A percentile compares a stretch with the other conserved stretches of the same genome.
phyloP scores from a whole-genome alignment of 2,329 filamentous ascomycete species.

The Fusarium papillatum region DNA sequence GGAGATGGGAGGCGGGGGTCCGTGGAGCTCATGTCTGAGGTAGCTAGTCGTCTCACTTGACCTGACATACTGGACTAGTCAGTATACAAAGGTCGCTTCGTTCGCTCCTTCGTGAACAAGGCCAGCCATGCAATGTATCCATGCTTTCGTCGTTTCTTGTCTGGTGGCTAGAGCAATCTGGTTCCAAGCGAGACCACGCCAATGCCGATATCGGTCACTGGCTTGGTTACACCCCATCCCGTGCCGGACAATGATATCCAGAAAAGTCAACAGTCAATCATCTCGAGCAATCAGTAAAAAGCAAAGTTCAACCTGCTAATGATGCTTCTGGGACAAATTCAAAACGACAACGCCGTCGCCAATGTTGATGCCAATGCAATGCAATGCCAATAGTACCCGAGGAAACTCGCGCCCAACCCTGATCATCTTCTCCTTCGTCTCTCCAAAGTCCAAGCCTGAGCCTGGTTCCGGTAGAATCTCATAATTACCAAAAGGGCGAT shows the following conservation, averaged over 20 bases:
- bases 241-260: conserved; percentile 1
- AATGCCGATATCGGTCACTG: neutral
- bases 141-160: neutral
- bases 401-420: conserved; percentile 15
- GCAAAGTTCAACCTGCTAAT: neutral
- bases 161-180: neutral
- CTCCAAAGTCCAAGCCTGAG: neutral
- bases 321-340: conserved; percentile 15
- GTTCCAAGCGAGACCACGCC: neutral
- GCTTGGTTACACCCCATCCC: neutral
- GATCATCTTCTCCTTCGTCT: neutral
- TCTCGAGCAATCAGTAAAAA: neutral
- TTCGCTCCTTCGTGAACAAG: neutral
- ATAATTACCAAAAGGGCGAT: neutral
- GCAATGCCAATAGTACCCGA: conserved; percentile 14
- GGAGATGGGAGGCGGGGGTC: conserved; percentile 19
- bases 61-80: conserved; percentile 3
- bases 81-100: neutral
- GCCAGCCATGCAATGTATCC: neutral
- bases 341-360: conserved; percentile 24
- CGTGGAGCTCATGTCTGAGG: neutral
- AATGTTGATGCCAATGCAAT: conserved; percentile 32
- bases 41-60: neutral
- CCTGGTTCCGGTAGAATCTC: neutral
- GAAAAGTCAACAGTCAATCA: neutral